phyloP scores from a whole-genome alignment of 352 stramenopile genomes.

The Poterioochromonas sp. region DNA sequence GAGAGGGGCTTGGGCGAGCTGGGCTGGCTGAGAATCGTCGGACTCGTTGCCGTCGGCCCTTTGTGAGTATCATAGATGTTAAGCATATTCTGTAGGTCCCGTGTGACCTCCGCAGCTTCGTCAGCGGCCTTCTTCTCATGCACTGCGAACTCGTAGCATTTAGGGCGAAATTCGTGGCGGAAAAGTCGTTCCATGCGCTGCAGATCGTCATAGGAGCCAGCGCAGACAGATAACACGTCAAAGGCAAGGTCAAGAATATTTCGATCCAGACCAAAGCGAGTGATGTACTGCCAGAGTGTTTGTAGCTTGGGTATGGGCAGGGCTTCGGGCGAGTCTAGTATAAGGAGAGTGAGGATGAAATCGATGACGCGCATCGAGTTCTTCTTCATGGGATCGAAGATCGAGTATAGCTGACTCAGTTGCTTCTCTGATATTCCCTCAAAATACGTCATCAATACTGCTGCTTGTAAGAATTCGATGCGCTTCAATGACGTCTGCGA shows the following conservation, averaged over 20 bases:
- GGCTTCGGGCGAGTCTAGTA: background rate
- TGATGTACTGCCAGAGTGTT: background rate
- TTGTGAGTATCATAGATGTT: background rate
- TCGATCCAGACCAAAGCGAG: background rate
- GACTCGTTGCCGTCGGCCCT: background rate
- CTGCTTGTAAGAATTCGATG: background rate
- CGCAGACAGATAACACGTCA: background rate
- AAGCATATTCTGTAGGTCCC: no score
- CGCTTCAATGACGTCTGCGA: background rate
- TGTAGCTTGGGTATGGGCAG: background rate
- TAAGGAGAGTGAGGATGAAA: background rate
- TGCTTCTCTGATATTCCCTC: background rate
- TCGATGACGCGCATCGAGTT: background rate
- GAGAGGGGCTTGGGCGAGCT: background rate
- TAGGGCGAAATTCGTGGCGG: background rate
- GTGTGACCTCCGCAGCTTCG: no score
- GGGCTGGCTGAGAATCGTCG: background rate
- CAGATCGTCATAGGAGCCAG: background rate
- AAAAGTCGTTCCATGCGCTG: background rate
- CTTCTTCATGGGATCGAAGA: slow-evolving; percentile 21
- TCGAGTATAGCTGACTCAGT: background rate
- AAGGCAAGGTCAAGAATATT: background rate
- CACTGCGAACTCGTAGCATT: background rate
- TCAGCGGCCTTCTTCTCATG: background rate
- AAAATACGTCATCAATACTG: background rate